These are phyloP conservation scores for Trypanosomatidae sp. DNA, from an alignment of 208 protist species.

Conservation along the genomic window DNA sequence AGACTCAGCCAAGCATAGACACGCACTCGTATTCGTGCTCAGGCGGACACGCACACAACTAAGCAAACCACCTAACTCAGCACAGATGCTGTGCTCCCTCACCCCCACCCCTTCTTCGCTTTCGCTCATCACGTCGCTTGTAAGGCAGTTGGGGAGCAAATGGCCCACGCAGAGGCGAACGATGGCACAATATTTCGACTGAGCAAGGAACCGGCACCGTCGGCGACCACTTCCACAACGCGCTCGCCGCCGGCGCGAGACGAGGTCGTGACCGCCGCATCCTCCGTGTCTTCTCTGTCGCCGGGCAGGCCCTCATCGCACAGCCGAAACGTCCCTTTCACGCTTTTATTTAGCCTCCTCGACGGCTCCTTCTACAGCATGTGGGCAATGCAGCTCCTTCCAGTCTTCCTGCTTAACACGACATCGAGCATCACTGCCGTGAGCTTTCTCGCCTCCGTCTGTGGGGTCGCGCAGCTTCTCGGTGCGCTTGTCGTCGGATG, in stretches of 20 bases:
- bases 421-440: slow-evolving; percentile 15
- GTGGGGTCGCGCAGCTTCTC: slow-evolving; percentile 42
- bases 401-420: slow-evolving; percentile 35
- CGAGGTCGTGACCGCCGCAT: neutral
- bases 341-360: slow-evolving; percentile 44
- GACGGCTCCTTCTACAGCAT: slow-evolving; percentile 51
- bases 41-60: neutral
- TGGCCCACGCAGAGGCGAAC: neutral
- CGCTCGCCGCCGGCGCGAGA: neutral
- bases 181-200: neutral
- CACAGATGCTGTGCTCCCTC: neutral
- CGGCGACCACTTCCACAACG: neutral
- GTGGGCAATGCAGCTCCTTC: slow-evolving; percentile 50
- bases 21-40: neutral
- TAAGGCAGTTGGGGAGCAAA: neutral
- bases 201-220: neutral
- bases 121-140: neutral
- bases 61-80: neutral
- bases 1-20: neutral
- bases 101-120: neutral
- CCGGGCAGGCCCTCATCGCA: neutral
- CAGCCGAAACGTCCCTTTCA: slow-evolving; percentile 42
- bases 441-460: slow-evolving; percentile 26
- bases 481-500: slow-evolving; percentile 31
- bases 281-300: neutral